Evolutionary conservation across 2,329 filamentous ascomycete species (phyloP), one percentile per base, ranked within the genome.

Genomic region (Bipolaris bicolor): DNA sequence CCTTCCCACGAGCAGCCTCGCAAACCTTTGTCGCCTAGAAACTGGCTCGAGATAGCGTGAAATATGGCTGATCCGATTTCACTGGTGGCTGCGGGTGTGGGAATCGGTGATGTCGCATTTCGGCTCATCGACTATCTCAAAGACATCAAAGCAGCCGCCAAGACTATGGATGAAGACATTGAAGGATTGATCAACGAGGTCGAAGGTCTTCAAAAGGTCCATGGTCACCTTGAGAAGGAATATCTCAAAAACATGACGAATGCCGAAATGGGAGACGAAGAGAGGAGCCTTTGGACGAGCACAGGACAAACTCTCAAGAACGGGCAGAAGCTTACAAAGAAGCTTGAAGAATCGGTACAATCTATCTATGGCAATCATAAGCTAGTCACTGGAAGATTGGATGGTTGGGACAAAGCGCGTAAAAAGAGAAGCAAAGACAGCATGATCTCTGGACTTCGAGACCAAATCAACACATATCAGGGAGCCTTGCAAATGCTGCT

Each of bases 401-500:
- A 50, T 34, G 37, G 48, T 15, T 43, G 24, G 24, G 37, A 41
- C 2, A 50, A 50, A 13, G 16, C 36, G 37, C 48, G 24, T 22
- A 41, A 18, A 22, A 50, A 43, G 26, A 41, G 16, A 50, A 43
- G 24, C 37, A 50, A 50, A 50, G 36, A 40, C 26, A 9, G 24
- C 48, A 50, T 50, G 36, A 50, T 50, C 11, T 50, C 48, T 43
- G 48, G 37, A 43, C 37, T 50, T 20, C 39, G 48, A 43, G 48
- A 50, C 18, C 48, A 50, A 24, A 50, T 50, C 24, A 43, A 43
- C 26, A 50, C 48, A 22, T 50, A 50, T 31, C 48, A 50, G 11
- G 48, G 48, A 33, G 37, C 48, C 26, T 24, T 50, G 26, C 48
- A 43, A 11, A 50, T 50, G 37, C n/a, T 41, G 18, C 37, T 50